Base-by-base conservation (phyloP, 208 protist genomes). In the Acanthamoeba healyi region DNA sequence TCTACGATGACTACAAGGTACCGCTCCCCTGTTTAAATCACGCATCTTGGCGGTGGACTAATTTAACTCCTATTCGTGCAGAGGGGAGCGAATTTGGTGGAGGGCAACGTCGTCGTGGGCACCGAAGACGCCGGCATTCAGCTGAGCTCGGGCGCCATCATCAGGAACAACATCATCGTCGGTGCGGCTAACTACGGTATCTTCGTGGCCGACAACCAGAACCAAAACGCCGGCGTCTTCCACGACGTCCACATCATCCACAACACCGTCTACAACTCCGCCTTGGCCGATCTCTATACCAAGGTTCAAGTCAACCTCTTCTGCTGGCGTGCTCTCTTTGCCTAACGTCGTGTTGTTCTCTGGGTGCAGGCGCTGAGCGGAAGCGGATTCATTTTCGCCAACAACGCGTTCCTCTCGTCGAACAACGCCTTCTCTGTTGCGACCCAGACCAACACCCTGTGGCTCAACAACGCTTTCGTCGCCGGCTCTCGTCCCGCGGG, bases 241-340 rank as follows among this genome's bases (percentile, higher is more conserved):
- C 26, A 19, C 40, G 26, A 81, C 70, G 32, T 81, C 6, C 70
- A 81, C 36, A 81, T 81, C 34, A 38, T 46, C 19, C 70, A 81
- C 70, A 81, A 81, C 70, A 81, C 70, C 0, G 36, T 81, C 40
- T 81, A 81, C 70, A 81, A 81, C 70, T 81, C 70, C 9, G 40
- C 36, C 70, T 38, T 5, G 36, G 36, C 26, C 24, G 70, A 81
- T 9, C 70, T 81, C 40, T 81, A 81, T 29, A 32, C 46, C 19
- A 32, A 32, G 1, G 70, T 81, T 49, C 40, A n/a, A 12, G 7
- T 29, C 9, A n/a, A 14, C 15, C 49, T 54, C 15, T 19, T 54
- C 0, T 19, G 14, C 44, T 12, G 4, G 44, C 12, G 44, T 12
- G 44, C 7, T 12, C 4, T 49, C 12, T 49, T 49, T 15, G 44